phyloP scores from a whole-genome alignment of 192 early-diverging fungal genomes.

The Podila horticola region DNA sequence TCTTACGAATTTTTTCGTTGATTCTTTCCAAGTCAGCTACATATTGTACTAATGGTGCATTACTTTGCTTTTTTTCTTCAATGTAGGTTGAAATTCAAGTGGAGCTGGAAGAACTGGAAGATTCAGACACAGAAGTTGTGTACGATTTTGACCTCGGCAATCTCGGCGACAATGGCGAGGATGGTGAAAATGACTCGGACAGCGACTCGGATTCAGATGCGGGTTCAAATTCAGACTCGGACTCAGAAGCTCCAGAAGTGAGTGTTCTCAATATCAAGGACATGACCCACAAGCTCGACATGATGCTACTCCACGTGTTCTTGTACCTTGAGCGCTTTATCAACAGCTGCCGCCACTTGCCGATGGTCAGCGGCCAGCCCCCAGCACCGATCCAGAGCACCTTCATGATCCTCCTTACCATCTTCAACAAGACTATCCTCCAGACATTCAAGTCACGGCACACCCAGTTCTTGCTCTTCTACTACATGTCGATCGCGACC shows the following conservation, averaged over 20 bases:
- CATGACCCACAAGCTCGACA: conserved; percentile 78
- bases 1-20: no score
- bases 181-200: conserved; percentile 52
- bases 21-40: not conserved
- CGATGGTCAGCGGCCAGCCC: conserved; percentile 17
- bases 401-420: conserved; percentile 74
- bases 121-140: conserved; percentile 58
- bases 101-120: conserved; percentile 87
- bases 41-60: not conserved
- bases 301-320: conserved; percentile 75
- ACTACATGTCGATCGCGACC: conserved; percentile 65
- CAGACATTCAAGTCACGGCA: conserved; percentile 91
- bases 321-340: conserved; percentile 61
- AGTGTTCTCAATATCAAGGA: conserved; percentile 59
- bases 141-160: conserved; percentile 43
- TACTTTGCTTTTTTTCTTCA: not conserved
- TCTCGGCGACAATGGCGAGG: conserved; percentile 39
- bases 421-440: conserved; percentile 84
- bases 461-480: conserved; percentile 93
- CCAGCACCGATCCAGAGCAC: conserved; percentile 57
- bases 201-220: conserved; percentile 60
- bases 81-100: conserved; percentile 87
- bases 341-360: conserved; percentile 36
- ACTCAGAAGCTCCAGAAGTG: conserved; percentile 53
- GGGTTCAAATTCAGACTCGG: conserved; percentile 40